Conservation (phyloP, 2,329 filamentous ascomycete species). For the Microdochium bolleyi region DNA sequence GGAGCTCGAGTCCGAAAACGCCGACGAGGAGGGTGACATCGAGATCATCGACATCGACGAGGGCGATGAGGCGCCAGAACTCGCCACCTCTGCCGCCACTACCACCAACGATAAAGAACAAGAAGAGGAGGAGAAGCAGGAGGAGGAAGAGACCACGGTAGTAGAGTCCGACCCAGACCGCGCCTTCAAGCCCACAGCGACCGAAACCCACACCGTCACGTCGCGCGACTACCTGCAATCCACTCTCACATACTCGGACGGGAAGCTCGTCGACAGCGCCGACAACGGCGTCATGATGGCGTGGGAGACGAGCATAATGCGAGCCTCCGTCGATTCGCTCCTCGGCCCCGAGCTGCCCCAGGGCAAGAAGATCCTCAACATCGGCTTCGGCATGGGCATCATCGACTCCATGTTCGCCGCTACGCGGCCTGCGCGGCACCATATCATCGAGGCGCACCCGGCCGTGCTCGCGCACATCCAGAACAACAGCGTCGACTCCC, state of each 20-base stretch:
- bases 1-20: slow-evolving; percentile 52
- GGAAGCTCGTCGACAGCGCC: slow-evolving; percentile 64
- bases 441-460: slow-evolving; percentile 82
- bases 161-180: slow-evolving; percentile 15
- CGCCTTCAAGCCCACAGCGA: slow-evolving; percentile 22
- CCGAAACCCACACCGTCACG: slow-evolving; percentile 38
- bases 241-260: slow-evolving; percentile 50
- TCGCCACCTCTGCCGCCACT: slow-evolving; percentile 10
- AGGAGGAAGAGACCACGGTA: slow-evolving; percentile 13
- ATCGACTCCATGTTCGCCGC: slow-evolving; percentile 69
- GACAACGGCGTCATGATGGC: slow-evolving; percentile 90
- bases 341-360: slow-evolving; percentile 24
- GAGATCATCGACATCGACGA: slow-evolving; percentile 13
- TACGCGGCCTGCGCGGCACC: slow-evolving; percentile 60
- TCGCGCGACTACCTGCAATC: slow-evolving; percentile 63
- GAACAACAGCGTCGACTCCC: slow-evolving; percentile 20
- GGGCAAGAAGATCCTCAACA: slow-evolving; percentile 69
- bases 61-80: slow-evolving; percentile 21
- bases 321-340: slow-evolving; percentile 61
- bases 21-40: slow-evolving; percentile 21
- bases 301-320: slow-evolving; percentile 87
- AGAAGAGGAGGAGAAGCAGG: slow-evolving; percentile 14
- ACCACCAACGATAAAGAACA: slow-evolving; percentile 5
- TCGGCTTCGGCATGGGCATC: slow-evolving; percentile 89
- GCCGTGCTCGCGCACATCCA: slow-evolving; percentile 61